A percentile compares a stretch with the other conserved stretches of the same genome.
Evolutionary conservation across 225 moss, liverwort and hornwort species (phyloP).

Genomic region (Marchantia paleacea): DNA sequence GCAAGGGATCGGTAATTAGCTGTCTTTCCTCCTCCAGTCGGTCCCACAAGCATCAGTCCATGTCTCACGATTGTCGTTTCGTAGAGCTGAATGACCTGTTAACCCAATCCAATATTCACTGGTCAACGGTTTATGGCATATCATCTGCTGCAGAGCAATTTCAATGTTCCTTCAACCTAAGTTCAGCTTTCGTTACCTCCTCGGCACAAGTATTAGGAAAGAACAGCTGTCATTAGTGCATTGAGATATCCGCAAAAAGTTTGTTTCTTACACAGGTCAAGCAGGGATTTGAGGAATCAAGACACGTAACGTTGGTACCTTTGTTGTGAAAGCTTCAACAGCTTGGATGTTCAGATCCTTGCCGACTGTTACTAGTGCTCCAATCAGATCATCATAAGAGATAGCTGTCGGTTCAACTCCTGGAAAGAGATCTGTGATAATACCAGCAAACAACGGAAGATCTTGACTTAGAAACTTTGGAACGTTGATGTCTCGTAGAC

Average conservation of each 20-base stretch:
- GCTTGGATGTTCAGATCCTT: constrained; percentile 60
- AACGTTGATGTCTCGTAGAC: constrained; percentile 77
- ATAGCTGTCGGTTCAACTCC: constrained; percentile 66
- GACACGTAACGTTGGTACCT: constrained; percentile 40
- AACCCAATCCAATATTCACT: constrained; percentile 5
- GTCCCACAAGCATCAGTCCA: constrained; percentile 89
- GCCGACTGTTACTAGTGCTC: constrained; percentile 60
- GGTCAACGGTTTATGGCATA: not conserved
- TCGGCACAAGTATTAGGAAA: no score
- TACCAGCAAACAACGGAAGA: constrained; percentile 77
- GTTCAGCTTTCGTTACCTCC: not conserved
- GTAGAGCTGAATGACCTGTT: constrained; percentile 75
- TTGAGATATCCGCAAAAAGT: no score
- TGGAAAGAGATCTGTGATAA: constrained; percentile 83
- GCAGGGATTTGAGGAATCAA: no score
- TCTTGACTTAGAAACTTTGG: constrained; percentile 83
- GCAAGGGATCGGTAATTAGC: constrained; percentile 69
- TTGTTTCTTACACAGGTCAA: no score
- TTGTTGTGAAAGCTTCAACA: constrained; percentile 53
- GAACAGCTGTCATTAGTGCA: no score
- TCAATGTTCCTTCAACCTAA: not conserved
- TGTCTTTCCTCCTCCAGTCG: constrained; percentile 85
- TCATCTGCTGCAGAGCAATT: not conserved
- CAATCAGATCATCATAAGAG: constrained; percentile 68
- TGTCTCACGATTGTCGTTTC: constrained; percentile 83